A percentile compares a stretch with the other conserved stretches of the same genome.
phyloP scores from a whole-genome alignment of 2,329 filamentous ascomycete species.

The Aspergillus fructus region DNA sequence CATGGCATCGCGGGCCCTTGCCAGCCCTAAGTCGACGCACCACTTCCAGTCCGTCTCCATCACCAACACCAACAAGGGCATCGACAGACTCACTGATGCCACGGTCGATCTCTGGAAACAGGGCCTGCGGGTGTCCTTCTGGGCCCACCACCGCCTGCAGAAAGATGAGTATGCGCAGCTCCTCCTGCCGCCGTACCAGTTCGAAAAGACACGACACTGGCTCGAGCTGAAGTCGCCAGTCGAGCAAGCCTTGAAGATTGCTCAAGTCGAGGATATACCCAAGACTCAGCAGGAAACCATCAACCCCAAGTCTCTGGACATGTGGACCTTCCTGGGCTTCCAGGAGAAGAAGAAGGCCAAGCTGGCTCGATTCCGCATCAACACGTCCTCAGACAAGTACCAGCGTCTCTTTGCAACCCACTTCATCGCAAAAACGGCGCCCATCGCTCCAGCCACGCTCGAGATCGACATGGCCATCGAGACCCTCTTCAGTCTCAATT shows the following conservation, averaged over 20 bases:
- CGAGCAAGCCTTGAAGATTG: too few species aligned
- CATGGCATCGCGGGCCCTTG: background rate
- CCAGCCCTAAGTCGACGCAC: background rate
- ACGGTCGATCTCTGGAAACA: conserved; percentile 39
- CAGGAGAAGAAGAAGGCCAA: background rate
- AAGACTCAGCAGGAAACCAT: too few species aligned
- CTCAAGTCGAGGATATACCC: too few species aligned
- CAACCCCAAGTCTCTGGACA: too few species aligned
- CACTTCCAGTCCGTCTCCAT: background rate
- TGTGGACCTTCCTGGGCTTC: background rate
- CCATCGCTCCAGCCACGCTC: conserved; percentile 42
- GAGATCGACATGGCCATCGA: conserved; percentile 39
- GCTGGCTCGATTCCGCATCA: conserved; percentile 44
- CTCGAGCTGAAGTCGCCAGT: background rate
- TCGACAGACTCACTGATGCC: conserved; percentile 20
- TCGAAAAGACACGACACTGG: conserved; percentile 28
- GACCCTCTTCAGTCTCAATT: conserved; percentile 31
- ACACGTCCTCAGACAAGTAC: conserved; percentile 39
- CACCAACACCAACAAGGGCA: background rate
- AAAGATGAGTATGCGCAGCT: conserved; percentile 19
- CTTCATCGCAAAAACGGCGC: conserved; percentile 39
- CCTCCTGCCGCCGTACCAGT: conserved; percentile 43
- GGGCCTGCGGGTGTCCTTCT: conserved; percentile 25
- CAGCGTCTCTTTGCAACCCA: conserved; percentile 38
- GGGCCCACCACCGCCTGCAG: conserved; percentile 18